Conservation (phyloP, 2,329 filamentous ascomycete genomes). For the Cladosporium velox region DNA sequence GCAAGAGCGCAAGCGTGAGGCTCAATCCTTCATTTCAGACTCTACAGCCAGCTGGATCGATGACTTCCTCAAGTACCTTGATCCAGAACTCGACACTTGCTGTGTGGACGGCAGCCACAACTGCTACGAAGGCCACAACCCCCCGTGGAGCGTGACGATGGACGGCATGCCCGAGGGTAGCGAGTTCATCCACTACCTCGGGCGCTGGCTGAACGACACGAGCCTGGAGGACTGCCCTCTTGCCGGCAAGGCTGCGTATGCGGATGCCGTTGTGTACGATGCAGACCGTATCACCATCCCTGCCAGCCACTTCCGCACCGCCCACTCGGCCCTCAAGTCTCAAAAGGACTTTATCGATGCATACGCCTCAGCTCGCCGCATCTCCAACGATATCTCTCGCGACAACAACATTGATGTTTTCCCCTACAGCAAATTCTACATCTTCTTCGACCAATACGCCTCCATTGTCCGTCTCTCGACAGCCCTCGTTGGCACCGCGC, state of each 20-base stretch:
- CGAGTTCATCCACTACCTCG: conserved; percentile 86
- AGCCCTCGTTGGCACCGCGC: conserved; percentile 75
- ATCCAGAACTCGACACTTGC: conserved; percentile 73
- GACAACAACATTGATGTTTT: conserved; percentile 84
- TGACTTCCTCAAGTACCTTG: conserved; percentile 96
- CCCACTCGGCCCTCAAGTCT: conserved; percentile 80
- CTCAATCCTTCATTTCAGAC: conserved; percentile 84
- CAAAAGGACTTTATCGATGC: conserved; percentile 92
- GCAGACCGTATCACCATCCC: conserved; percentile 65
- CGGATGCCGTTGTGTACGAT: conserved; percentile 79
- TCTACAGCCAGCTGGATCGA: conserved; percentile 95
- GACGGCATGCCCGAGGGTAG: conserved; percentile 87
- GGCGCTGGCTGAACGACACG: conserved; percentile 78
- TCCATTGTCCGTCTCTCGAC: conserved; percentile 79
- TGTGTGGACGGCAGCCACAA: conserved; percentile 64
- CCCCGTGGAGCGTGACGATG: conserved; percentile 86
- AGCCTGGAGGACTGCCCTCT: conserved; percentile 84
- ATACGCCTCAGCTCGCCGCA: conserved; percentile 85
- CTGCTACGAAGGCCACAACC: conserved; percentile 77
- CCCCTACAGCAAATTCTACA: conserved; percentile 96
- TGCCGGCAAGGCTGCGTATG: conserved; percentile 84
- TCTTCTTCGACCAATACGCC: conserved; percentile 98
- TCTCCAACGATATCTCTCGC: conserved; percentile 72
- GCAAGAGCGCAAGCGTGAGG: conserved; percentile 85
- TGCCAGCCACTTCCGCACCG: conserved; percentile 88